A percentile compares a stretch with the other conserved stretches of the same genome.
phyloP scores from a whole-genome alignment of 352 stramenopile genomes.

The Phytopythium ostracodes region DNA sequence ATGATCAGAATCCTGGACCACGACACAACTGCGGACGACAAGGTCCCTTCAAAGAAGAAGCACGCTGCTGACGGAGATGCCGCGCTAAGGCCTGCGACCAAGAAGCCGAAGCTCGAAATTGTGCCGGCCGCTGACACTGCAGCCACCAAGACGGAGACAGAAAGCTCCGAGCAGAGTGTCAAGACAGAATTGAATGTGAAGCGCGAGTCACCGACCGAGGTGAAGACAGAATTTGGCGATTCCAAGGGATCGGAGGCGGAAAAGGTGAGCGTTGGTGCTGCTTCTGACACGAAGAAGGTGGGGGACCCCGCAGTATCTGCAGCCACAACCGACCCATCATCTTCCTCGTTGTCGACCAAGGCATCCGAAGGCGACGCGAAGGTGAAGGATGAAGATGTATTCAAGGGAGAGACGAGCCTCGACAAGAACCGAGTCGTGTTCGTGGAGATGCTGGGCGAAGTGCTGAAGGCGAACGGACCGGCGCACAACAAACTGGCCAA shows the following conservation, averaged over 20 bases:
- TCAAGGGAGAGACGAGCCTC: conserved; percentile 34
- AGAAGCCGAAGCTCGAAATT: conserved; percentile 47
- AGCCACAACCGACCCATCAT: conserved; percentile 9
- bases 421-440: conserved; percentile 59
- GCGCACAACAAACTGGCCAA: conserved; percentile 40
- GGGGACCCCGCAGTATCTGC: not conserved
- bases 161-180: not conserved
- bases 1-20: conserved; percentile 62
- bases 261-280: not conserved
- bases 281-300: not conserved
- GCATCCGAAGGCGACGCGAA: not conserved
- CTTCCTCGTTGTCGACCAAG: conserved; percentile 11
- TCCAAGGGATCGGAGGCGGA: conserved; percentile 2
- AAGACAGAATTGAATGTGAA: conserved; percentile 16
- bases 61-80: conserved; percentile 19
- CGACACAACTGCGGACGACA: conserved; percentile 28
- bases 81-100: conserved; percentile 17
- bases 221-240: conserved; percentile 9
- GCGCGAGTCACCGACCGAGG: conserved; percentile 3
- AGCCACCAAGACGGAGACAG: not conserved
- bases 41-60: conserved; percentile 27
- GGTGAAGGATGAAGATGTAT: conserved; percentile 18
- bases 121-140: conserved; percentile 4
- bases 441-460: conserved; percentile 65
- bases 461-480: conserved; percentile 39